Conservation (phyloP, 768 basidiomycete species). For the Cytidiella melzeri region DNA sequence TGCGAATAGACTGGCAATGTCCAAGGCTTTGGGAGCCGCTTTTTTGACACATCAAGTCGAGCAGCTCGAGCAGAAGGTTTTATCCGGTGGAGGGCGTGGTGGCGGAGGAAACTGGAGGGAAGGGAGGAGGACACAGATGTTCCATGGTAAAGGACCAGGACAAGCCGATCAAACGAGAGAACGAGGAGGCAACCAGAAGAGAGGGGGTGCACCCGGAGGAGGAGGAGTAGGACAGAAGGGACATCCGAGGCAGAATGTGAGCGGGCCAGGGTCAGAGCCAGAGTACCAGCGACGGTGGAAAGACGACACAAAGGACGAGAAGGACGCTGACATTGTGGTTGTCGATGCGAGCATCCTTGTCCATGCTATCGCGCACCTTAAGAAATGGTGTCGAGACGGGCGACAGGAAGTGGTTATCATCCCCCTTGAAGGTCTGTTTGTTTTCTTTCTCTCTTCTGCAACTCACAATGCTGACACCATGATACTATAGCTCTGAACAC, state of each 20-base stretch:
- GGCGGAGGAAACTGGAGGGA: conserved; percentile 60
- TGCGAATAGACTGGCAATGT: conserved; percentile 69
- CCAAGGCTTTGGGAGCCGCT: conserved; percentile 79
- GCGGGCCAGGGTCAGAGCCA: no score
- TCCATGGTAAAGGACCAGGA: not conserved
- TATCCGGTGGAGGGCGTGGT: conserved; percentile 41
- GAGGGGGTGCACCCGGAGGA: not conserved
- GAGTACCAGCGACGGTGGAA: conserved; percentile 8
- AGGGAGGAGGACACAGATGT: conserved; percentile 17
- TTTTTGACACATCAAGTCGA: conserved; percentile 86
- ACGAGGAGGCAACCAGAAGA: conserved; percentile 1
- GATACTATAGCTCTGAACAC: conserved; percentile 75
- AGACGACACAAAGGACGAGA: conserved; percentile 22
- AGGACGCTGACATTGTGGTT: conserved; percentile 71
- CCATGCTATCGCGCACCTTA: conserved; percentile 70
- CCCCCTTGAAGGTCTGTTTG: conserved; percentile 76
- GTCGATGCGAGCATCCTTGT: conserved; percentile 81
- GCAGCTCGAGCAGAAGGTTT: conserved; percentile 62
- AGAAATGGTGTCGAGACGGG: conserved; percentile 75
- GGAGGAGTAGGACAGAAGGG: conserved; percentile 9
- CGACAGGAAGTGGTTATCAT: conserved; percentile 75
- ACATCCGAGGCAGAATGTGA: conserved; percentile 6
- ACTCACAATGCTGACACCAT: not conserved
- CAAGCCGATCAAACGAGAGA: conserved; percentile 3
- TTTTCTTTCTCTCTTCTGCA: conserved; percentile 6